Base-by-base conservation (phyloP, 768 basidiomycete genomes). In the Lentinus tigrinus region DNA sequence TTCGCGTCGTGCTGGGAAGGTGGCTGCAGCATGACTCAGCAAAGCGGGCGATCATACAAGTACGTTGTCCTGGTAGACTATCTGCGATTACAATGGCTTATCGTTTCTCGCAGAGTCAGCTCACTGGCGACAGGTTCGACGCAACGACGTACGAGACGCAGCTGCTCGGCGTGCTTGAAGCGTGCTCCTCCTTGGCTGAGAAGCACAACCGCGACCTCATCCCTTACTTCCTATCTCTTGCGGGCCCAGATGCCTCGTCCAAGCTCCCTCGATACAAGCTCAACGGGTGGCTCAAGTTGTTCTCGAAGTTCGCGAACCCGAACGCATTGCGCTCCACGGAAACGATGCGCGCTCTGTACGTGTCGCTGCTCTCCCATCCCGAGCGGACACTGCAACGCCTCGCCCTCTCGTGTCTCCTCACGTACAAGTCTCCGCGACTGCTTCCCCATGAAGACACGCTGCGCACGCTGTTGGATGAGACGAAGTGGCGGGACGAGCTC, bases 251-350 rank as follows among this genome's bases (percentile, higher is more conserved):
- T 49, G 68, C 75, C 17, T 58, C 71, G 4, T 66, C 75, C 3
- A 79, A 75, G 44, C 71, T 89, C 7, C 73, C 85, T 5, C 85
- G 85, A 42, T 71, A 78, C 27, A 88, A 86, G 67, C 81, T 97
- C 10, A 74, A 74, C 16, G 78, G 83, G 0, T 98, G 92, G 87
- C 83, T 98, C 26, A 82, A 82, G 19, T 79, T 98, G 11, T 92
- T 98, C 72, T 81, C 91, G 49, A 96, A 95, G 69, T 91, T 99
- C 69, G 75, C 76, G 64, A 98, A 98, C 67, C 96, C 95, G n/a
- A 96, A 93, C 73, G 91, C 93, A 0, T 75, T 95, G 2, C 81
- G 85, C 67, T 78, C 84, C 7, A 83, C 91, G 0, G 80, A 88
- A 9, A 78, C 79, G 0, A 78, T 98, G 4, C 82, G 81, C 40